Base-by-base conservation (phyloP, 257 asterid species). In the Rhazya stricta region DNA sequence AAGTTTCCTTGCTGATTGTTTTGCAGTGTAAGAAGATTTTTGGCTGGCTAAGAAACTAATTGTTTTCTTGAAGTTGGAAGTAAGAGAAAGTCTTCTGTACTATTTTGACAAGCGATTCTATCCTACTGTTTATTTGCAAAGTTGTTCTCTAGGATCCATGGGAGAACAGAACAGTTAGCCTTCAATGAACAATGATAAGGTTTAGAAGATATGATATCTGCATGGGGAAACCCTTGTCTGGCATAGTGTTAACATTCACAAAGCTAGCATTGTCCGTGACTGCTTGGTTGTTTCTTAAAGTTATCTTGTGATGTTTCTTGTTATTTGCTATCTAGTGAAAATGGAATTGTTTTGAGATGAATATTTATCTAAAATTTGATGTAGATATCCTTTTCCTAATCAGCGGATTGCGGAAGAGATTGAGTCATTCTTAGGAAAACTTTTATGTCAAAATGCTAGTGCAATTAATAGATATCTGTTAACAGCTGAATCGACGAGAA, bases 241-340 rank as follows among this genome's bases (percentile, higher is more conserved):
- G 43, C 48, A 10, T 34, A 71, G 32, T 66, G 45, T 63, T 29
- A 61, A 46, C 60, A 30, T 50, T 32, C 19, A 51, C 65, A 70
- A 15, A 18, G 45, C 34, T 53, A 71, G 34, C 30, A 10, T 53
- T 58, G 51, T 39, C 29, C 4, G 1, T n/a, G 25, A 1, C 43
- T 32, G 27, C 50, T 53, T 71, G 65, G 15, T 51, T 71, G 61
- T 42, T 71, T 50, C 46, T 39, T 56, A 18, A 36, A 7, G 12
- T 23, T 37, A 32, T n/a, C 63, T 72, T 69, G 58, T 27, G 57
- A 69, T 46, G 34, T 69, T 69, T 27, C 60, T 69, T 69, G 10
- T 69, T 32, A 15, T 45, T 69, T 23, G 23, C 10, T 9, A 0
- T 23, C 11, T 34, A 21, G 8, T 45, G 23, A 29, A 25, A 51